Conservation (phyloP, 2,329 filamentous ascomycete species). For the Paracoccidioides brasiliensis region DNA sequence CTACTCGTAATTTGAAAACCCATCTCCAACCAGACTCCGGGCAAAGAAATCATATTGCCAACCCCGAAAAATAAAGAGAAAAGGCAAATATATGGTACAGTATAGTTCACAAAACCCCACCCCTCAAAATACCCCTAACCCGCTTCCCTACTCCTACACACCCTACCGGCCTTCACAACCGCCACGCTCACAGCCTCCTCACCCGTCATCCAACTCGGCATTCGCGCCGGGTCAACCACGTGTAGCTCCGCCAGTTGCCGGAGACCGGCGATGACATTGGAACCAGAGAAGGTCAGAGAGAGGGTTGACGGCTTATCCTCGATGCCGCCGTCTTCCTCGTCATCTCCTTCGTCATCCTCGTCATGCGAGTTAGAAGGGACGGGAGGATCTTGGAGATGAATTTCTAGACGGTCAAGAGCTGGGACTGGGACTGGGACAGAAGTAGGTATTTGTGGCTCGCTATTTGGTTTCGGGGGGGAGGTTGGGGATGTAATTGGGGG, state of each 20-base stretch:
- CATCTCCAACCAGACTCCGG: too few species aligned
- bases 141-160: slow-evolving; percentile 6
- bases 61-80: too few species aligned
- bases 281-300: slow-evolving; percentile 55
- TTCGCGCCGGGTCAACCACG: slow-evolving; percentile 55
- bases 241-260: slow-evolving; percentile 65
- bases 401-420: slow-evolving; percentile 35
- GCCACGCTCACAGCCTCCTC: slow-evolving; percentile 69
- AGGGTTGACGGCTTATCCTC: slow-evolving; percentile 15
- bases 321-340: slow-evolving; percentile 6
- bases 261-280: slow-evolving; percentile 69
- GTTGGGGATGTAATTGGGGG: neutral
- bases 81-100: too few species aligned
- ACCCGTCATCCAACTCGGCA: slow-evolving; percentile 87
- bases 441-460: neutral
- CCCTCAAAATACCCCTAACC: neutral
- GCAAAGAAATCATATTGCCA: too few species aligned
- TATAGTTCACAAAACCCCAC: too few species aligned
- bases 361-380: slow-evolving; percentile 13
- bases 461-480: slow-evolving; percentile 7
- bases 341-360: neutral
- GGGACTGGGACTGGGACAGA: slow-evolving; percentile 2
- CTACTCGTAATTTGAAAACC: too few species aligned
- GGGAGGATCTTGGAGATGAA: slow-evolving; percentile 37
- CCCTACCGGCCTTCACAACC: slow-evolving; percentile 47